Conservation (phyloP, 768 basidiomycete genomes). For the Mycena leptocephala region DNA sequence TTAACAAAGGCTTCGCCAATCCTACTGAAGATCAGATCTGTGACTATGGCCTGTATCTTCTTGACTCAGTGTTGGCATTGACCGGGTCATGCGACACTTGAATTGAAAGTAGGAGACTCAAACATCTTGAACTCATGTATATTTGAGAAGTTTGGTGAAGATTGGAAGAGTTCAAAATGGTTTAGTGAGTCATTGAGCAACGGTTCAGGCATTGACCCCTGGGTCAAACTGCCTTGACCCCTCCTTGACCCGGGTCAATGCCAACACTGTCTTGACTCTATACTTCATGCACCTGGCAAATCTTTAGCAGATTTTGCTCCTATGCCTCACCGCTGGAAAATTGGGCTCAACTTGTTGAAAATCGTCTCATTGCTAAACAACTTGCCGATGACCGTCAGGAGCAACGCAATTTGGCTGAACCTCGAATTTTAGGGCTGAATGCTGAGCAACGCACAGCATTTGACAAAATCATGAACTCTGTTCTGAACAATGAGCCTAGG, state of each 20-base stretch:
- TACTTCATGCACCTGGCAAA: constrained; percentile 42
- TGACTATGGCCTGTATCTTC: constrained; percentile 52
- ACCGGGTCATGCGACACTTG: no score
- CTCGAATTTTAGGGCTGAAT: constrained; percentile 42
- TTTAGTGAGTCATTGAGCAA: no score
- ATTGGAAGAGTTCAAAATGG: no score
- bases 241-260: no score
- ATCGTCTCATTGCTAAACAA: constrained; percentile 12
- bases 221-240: no score
- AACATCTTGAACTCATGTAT: no score
- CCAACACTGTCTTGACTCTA: no score
- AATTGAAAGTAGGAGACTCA: no score
- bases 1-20: not conserved
- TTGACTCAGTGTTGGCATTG: no score
- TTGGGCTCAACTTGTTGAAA: constrained; percentile 36
- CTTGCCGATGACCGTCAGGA: constrained; percentile 13
- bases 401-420: constrained; percentile 20
- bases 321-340: constrained; percentile 33
- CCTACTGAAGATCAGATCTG: not conserved
- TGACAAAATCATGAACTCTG: constrained; percentile 47
- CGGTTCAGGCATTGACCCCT: no score
- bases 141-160: no score
- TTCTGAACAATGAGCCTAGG: constrained; percentile 30
- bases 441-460: constrained; percentile 49
- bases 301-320: constrained; percentile 39